A percentile compares a stretch with the other conserved stretches of the same genome.
These are phyloP conservation scores for Rubia occidens DNA, from an alignment of 305 asterid species.

Conservation along the genomic window DNA sequence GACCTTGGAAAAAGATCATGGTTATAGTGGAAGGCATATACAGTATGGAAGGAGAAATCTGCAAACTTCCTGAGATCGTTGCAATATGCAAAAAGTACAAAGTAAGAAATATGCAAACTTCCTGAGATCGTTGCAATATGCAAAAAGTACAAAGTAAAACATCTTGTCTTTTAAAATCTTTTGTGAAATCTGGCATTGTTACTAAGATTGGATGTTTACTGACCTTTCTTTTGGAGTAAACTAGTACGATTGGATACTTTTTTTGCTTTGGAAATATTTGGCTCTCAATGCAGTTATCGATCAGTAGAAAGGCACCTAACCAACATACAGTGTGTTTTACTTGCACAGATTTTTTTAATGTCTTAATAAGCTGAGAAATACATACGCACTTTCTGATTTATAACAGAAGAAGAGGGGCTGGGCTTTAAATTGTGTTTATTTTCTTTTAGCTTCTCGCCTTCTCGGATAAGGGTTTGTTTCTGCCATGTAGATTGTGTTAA, in stretches of 20 bases:
- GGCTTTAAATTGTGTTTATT: not conserved
- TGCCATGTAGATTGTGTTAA: not conserved
- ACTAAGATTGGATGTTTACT: not conserved
- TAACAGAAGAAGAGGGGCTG: not conserved
- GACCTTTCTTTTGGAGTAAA: not conserved
- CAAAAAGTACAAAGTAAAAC: conserved; percentile 86
- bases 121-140: conserved; percentile 93
- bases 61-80: conserved; percentile 95
- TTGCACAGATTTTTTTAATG: not conserved
- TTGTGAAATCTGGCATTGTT: not conserved
- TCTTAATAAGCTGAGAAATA: not conserved
- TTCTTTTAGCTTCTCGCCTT: not conserved
- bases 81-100: conserved; percentile 93
- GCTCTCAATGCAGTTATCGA: not conserved
- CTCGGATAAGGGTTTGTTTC: not conserved
- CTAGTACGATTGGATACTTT: not conserved
- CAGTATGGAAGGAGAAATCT: conserved; percentile 99
- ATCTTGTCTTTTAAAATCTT: conserved; percentile 14
- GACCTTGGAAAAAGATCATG: conserved; percentile 96
- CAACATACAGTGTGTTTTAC: not conserved
- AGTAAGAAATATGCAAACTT: conserved; percentile 92
- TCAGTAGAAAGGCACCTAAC: not conserved
- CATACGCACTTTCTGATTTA: not conserved
- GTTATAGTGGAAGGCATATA: conserved; percentile 98
- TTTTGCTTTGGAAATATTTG: not conserved